Base-by-base conservation (phyloP, 2,329 filamentous ascomycete species). In the Pleomassaria siparia region DNA sequence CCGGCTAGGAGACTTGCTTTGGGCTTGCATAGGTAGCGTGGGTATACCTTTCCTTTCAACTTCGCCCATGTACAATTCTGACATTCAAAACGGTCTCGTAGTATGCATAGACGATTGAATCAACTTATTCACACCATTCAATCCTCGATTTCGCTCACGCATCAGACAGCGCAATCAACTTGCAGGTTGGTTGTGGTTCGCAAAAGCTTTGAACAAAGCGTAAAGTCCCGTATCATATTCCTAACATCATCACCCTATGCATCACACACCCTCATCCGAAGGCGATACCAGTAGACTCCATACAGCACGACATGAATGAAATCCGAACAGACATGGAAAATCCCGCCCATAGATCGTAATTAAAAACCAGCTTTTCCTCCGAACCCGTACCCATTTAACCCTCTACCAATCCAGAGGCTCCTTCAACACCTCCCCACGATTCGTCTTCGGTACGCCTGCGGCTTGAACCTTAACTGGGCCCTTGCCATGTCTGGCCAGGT, bases 401-500 rank as follows among this genome's bases (percentile, higher is more conserved):
- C 8, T 44, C 47, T 80, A 96, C 91, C 91, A 96, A 66, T 96
- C 91, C 58, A 96, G 76, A 39, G 91, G 91, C 74, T 96, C 91
- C 56, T 80, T 86, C 70, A 91, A 84, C 62, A 85, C 83, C 72
- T 95, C 87, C 1, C 91, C 91, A 13, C 89, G 78, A 74, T 96
- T 96, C 53, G 91, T 96, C 76, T 85, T 92, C 30, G 91, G 89
- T 32, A 96, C 85, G 4, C 89, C 84, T 10, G 76, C 80, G 10
- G 84, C 83, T 62, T 82, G 76, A 16, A 87, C 75, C 76, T 81
- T 84, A 9, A 84, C 82, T 2, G 83, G 79, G 3, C 81, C 80
- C 52, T 69, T 73, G 46, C 78, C 68, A 55, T 78, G 76, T 47
- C 78, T 74, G 54, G 77, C 80, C 49, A 97, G 79, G 70, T 95